Evolutionary conservation across 2,329 filamentous ascomycete species (phyloP).

Genomic region (Talaromyces islandicus): DNA sequence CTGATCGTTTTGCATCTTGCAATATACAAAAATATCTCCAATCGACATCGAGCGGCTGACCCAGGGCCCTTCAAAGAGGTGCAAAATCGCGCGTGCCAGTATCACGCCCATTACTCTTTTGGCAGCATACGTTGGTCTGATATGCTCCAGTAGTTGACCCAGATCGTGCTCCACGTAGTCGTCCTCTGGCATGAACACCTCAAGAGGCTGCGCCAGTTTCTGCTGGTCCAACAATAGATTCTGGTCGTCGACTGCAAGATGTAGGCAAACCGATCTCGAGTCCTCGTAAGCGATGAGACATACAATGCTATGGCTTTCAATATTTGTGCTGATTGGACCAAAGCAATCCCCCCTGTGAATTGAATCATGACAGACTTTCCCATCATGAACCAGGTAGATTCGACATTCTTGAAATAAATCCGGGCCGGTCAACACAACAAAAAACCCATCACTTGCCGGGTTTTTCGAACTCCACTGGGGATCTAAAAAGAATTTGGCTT

Average conservation of each 20-base stretch:
- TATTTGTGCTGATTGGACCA: neutral
- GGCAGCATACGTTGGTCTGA: slow-evolving; percentile 12
- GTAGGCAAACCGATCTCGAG: neutral
- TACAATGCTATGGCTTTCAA: neutral
- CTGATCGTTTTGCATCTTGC: slow-evolving; percentile 8
- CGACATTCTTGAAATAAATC: neutral
- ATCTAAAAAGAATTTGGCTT: slow-evolving; percentile 12
- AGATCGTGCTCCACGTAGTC: neutral
- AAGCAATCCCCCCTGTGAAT: neutral
- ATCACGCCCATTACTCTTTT: slow-evolving; percentile 14
- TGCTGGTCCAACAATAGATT: neutral
- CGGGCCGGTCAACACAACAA: neutral
- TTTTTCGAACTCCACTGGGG: slow-evolving; percentile 9
- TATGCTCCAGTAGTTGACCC: slow-evolving; percentile 3
- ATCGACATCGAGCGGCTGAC: slow-evolving; percentile 5
- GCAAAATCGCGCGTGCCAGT: slow-evolving; percentile 10
- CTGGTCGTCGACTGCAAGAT: neutral
- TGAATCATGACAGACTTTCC: neutral
- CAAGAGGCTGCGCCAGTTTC: neutral
- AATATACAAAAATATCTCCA: slow-evolving; percentile 12
- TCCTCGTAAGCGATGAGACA: neutral
- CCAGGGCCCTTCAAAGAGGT: slow-evolving; percentile 14
- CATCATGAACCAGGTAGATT: neutral
- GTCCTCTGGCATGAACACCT: neutral
- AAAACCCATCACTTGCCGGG: neutral